These are phyloP conservation scores for Chamaecyparis obtusa DNA, from an alignment of 75 land plant species.

Conservation along the genomic window DNA sequence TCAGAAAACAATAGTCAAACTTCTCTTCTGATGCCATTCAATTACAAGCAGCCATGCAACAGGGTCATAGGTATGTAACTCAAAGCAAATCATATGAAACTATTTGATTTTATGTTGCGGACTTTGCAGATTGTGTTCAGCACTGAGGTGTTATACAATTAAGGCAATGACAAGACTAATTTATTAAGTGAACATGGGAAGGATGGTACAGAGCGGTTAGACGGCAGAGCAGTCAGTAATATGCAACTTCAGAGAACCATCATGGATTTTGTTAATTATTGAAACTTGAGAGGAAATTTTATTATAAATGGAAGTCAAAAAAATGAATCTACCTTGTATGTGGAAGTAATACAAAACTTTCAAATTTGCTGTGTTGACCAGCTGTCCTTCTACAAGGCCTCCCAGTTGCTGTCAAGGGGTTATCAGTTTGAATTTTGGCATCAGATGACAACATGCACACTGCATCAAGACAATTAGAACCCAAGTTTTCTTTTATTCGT, in stretches of 20 bases:
- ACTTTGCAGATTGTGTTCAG: background rate
- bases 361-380: conserved; percentile 61
- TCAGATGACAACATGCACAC: background rate
- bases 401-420: conserved; percentile 33
- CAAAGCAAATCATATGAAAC: background rate
- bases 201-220: background rate
- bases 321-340: conserved; percentile 15
- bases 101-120: background rate
- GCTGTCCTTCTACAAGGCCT: conserved; percentile 64
- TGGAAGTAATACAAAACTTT: conserved; percentile 26
- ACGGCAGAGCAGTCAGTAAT: background rate
- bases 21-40: background rate
- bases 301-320: background rate
- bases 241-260: background rate
- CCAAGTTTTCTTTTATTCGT: conserved; percentile 2
- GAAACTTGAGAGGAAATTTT: background rate
- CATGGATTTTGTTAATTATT: background rate
- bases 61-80: background rate
- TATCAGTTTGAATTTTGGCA: conserved; percentile 11
- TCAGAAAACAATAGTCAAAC: background rate
- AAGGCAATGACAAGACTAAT: background rate
- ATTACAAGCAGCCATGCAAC: background rate
- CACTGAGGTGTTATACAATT: background rate
- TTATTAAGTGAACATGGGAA: background rate
- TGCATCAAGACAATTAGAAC: background rate